Evolutionary conservation across 805 yeast species (phyloP), one percentile per base, ranked within the genome.

Genomic region (Candida manassasensis): DNA sequence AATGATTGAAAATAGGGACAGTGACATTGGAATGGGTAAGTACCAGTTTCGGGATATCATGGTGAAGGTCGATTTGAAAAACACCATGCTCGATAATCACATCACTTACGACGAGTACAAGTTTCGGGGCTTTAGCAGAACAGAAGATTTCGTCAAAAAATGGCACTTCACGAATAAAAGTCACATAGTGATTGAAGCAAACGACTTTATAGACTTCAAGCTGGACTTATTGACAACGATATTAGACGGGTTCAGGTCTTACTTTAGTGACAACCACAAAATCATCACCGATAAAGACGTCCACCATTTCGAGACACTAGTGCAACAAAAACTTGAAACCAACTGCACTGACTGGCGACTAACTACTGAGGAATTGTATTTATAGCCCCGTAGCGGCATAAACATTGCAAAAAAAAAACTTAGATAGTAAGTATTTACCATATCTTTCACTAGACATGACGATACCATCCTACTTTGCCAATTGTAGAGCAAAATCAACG

Each of bases 191-290:
- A 39, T 46, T n/a, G 44, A 42, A 21, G 43, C 32, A 11, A 30
- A 39, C 27, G 50, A 46, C 27, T 46, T 40, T 19, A 19, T 37
- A 3, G 40, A 42, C 19, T 46, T 36, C 28, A 37, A 35, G 28
- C 48, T 43, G 48, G 35, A 34, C 6, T 15, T 19, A 2, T 9
- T 39, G 6, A 16, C 33, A 5, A 29, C 6, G 4, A 11, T 17
- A 2, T 11, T 32, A 4, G 6, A 6, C 6, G 27, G 27, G 6
- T 24, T 24, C 12, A 6, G 27, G 12, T 14, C 7, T 11, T 11
- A 24, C 12, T 24, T 24, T 11, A 6, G 9, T 11, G 12, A 24
- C 12, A 24, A 24, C 12, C 12, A n/a, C 27, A 24, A 24, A 24
- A 24, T 24, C 27, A 24, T 24, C 12, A 24, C 27, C 12, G 12